A percentile compares a stretch with the other conserved stretches of the same genome.
Evolutionary conservation across 2,329 filamentous ascomycete species (phyloP).

Genomic region (Cercospora sp.): DNA sequence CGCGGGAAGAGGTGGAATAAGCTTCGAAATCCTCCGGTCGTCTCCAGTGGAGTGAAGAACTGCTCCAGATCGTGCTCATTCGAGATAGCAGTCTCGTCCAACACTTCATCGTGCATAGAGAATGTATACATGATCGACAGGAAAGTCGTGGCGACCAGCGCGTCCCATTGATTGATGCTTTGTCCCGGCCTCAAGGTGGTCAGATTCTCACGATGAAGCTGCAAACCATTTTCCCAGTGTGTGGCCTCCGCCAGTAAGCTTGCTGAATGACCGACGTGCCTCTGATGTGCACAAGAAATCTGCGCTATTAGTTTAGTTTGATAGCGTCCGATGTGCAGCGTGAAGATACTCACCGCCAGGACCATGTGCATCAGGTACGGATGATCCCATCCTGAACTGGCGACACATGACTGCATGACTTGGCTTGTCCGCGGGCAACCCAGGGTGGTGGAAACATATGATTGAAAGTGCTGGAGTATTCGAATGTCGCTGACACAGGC

Average conservation of each 20-base stretch:
- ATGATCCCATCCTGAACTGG: conserved; percentile 22
- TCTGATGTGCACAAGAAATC: background rate
- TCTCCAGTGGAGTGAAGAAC: background rate
- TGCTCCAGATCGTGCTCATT: background rate
- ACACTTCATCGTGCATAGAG: conserved; percentile 18
- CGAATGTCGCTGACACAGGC: background rate
- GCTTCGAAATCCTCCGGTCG: background rate
- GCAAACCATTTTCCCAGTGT: background rate
- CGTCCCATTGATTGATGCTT: conserved; percentile 15
- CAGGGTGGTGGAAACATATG: conserved; percentile 14
- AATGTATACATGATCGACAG: conserved; percentile 27
- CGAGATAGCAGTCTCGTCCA: background rate
- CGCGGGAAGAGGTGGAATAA: background rate
- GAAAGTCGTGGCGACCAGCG: conserved; percentile 25
- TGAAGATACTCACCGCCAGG: conserved; percentile 25
- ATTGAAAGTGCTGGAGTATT: background rate
- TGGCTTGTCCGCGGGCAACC: conserved; percentile 12
- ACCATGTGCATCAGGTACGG: conserved; percentile 29
- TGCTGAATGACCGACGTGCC: background rate
- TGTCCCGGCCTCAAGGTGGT: background rate
- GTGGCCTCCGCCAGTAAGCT: background rate
- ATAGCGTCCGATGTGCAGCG: background rate
- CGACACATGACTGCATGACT: conserved; percentile 24
- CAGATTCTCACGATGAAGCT: conserved; percentile 5
- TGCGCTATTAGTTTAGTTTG: background rate